These are phyloP conservation scores for Pseudocercospora eumusae DNA, from an alignment of 2,329 filamentous ascomycete species.

Conservation along the genomic window DNA sequence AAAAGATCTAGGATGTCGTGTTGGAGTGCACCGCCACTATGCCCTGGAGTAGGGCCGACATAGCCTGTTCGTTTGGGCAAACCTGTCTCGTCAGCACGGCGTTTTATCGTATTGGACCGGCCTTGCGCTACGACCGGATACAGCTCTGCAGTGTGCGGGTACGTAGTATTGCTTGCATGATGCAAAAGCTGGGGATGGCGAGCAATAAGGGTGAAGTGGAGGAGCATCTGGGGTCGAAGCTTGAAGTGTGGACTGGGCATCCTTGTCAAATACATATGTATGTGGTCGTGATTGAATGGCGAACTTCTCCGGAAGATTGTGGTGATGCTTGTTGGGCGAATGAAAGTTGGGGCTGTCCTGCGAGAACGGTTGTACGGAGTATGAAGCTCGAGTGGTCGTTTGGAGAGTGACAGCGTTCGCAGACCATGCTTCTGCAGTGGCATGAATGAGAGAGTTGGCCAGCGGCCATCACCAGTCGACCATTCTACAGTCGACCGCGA, in stretches of 20 bases:
- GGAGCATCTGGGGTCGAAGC: background rate
- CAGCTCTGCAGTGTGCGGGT: constrained; percentile 2
- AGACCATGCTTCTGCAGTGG: no score
- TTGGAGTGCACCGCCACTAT: background rate
- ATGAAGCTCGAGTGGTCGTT: no score
- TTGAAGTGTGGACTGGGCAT: background rate
- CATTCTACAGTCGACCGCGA: background rate
- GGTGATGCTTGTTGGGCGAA: background rate
- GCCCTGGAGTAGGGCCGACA: background rate
- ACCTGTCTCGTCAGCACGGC: background rate
- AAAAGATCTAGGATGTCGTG: background rate
- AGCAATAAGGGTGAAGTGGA: background rate
- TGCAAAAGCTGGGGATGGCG: background rate
- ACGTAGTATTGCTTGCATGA: constrained; percentile 11
- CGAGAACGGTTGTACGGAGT: background rate
- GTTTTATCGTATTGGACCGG: no score
- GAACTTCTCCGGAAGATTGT: constrained; percentile 8
- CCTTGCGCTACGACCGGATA: no score
- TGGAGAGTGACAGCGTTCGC: no score
- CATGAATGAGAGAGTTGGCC: no score
- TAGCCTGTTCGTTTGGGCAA: background rate
- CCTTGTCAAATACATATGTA: background rate
- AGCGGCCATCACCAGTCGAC: no score
- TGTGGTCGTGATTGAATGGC: background rate
- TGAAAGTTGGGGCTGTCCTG: background rate